phyloP scores from a whole-genome alignment of 2,329 filamentous ascomycete species.

The Claviceps purpurea region DNA sequence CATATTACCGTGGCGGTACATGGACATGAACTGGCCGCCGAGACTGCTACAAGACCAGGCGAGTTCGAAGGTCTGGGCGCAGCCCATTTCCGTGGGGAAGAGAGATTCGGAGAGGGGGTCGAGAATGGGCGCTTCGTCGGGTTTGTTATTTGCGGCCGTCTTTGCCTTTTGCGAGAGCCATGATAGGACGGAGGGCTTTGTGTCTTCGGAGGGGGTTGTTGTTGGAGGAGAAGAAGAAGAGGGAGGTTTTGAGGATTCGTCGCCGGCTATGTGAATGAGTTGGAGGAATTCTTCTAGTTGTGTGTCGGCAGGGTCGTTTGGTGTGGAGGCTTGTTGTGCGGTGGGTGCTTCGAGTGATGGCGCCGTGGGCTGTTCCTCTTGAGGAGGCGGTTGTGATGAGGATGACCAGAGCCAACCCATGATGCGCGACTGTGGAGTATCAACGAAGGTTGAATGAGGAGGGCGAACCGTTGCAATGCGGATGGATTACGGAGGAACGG shows the following conservation, averaged over 20 bases:
- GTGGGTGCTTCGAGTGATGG: conserved; percentile 5
- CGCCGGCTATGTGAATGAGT: conserved; percentile 23
- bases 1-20: conserved; percentile 76
- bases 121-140: conserved; percentile 14
- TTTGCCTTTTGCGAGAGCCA: conserved; percentile 22
- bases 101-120: conserved; percentile 50
- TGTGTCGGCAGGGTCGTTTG: conserved; percentile 25
- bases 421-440: conserved; percentile 7
- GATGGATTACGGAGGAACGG: too few species aligned
- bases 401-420: conserved; percentile 54
- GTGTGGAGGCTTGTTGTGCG: conserved; percentile 11
- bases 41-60: conserved; percentile 91
- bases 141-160: conserved; percentile 12
- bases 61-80: conserved; percentile 77
- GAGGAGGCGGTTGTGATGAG: conserved; percentile 13
- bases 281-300: conserved; percentile 43
- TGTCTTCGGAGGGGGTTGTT: conserved; percentile 17
- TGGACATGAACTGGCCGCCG: conserved; percentile 79
- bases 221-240: conserved; percentile 4
- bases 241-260: conserved; percentile 13
- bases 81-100: conserved; percentile 75
- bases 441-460: too few species aligned
- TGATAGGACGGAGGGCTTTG: conserved; percentile 18
- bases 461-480: too few species aligned
- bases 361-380: conserved; percentile 12